Conservation (phyloP, 495 filamentous ascomycete species). For the Haplographium delicatum region DNA sequence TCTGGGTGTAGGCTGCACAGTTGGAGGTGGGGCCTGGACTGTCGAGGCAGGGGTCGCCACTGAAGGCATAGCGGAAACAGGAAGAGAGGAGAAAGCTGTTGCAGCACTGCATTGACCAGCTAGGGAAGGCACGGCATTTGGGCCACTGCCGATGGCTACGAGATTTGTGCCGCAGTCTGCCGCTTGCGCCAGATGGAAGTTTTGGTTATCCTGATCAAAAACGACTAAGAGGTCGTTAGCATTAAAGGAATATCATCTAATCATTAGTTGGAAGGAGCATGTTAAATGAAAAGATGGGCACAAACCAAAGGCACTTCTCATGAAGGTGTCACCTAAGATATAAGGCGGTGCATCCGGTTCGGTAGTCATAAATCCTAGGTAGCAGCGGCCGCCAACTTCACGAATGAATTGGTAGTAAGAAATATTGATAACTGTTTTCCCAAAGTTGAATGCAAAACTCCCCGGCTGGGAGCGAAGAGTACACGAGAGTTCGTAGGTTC, state of each 20-base stretch:
- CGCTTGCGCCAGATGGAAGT: not conserved
- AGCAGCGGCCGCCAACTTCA: no score
- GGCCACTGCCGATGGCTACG: not conserved
- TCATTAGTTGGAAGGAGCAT: no score
- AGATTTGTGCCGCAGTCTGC: slow-evolving; percentile 1
- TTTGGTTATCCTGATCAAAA: not conserved
- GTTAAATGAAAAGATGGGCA: not conserved
- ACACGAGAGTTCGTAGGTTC: slow-evolving; percentile 6
- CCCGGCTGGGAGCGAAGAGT: not conserved
- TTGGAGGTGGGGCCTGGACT: no score
- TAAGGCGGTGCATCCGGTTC: no score
- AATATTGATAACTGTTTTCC: slow-evolving; percentile 7
- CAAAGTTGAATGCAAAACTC: slow-evolving; percentile 13
- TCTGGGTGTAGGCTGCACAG: no score
- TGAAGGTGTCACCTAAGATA: not conserved
- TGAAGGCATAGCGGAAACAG: no score
- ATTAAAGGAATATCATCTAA: not conserved
- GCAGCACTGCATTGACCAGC: not conserved
- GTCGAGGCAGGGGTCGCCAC: not conserved
- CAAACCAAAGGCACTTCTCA: not conserved
- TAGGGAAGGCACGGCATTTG: not conserved
- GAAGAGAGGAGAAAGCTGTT: no score
- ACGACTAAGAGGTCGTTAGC: not conserved
- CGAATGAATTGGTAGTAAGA: slow-evolving; percentile 9
- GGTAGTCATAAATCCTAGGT: no score